Base-by-base conservation (phyloP, 495 filamentous ascomycete genomes). In the Penicillium simplicissimum region DNA sequence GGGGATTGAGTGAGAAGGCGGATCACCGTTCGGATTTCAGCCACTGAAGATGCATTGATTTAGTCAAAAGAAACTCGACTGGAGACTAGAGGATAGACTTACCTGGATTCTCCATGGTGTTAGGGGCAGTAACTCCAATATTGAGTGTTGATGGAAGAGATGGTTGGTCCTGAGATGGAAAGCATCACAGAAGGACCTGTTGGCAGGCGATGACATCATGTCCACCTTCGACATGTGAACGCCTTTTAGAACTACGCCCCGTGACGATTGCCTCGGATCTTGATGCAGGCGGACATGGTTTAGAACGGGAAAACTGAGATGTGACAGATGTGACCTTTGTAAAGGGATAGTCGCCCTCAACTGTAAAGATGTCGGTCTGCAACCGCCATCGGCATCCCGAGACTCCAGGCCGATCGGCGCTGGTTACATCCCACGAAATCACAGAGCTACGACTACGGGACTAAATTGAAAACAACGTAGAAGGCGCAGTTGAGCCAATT, bases 21-120 rank as follows among this genome's bases (percentile, higher is more conserved):
- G 70, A 96, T 89, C 36, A 96, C 77, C 8, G 66, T 64, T 25
- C 80, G 66, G 65, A 93, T 86, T 51, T 89, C 85, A 48, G 67
- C 55, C 35, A 78, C 79, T 84, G 57, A 57, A 47, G 21, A 52
- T 43, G 17, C 4, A 23, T 37, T 19, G 15, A 28, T 1, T 47
- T 4, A 58, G 45, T 21, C 8, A 17, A 5, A 21, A 48, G 40
- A 55, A 55, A 36, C 33, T 42, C 3, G 3, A 40, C 2, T 13
- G 38, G 17, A 11, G 2, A 36, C 40, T 52, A 28, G 15, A 23
- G 3, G n/a, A 36, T 13, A 8, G 35, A 42, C 37, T 47, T 57
- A 78, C 79, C 73, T 70, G 79, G 79, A 21, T 76, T 67, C 23
- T 65, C 62, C 62, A 65, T 65, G 40, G 56, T 38, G 4, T 25